Evolutionary conservation across 768 basidiomycete genomes (phyloP).

Genomic region (Collybiopsis confluens): DNA sequence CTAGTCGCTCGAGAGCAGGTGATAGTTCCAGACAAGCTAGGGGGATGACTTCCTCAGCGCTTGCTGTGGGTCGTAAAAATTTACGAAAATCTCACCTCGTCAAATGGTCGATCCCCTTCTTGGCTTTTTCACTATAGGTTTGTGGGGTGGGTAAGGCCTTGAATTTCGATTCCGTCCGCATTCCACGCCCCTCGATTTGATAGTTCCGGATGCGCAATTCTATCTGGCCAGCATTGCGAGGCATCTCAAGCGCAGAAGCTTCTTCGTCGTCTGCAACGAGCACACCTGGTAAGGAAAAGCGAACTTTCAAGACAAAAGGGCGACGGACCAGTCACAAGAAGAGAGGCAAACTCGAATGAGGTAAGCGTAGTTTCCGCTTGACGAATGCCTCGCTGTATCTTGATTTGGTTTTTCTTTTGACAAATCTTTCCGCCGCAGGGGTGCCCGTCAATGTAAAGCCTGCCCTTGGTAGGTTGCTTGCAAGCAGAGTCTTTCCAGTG

Average conservation of each 20-base stretch:
- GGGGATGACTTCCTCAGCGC: not conserved
- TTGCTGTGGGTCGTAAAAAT: no score
- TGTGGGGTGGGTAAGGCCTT: not conserved
- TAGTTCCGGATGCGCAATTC: not conserved
- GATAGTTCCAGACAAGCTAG: no score
- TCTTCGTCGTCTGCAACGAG: not conserved
- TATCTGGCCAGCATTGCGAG: not conserved
- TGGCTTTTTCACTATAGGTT: not conserved
- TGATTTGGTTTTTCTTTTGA: not conserved
- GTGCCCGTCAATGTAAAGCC: not conserved
- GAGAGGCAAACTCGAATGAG: not conserved
- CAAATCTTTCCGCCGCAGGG: not conserved
- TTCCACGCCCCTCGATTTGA: no score
- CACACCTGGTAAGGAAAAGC: not conserved
- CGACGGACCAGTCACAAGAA: not conserved
- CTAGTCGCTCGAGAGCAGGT: no score
- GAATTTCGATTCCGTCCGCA: no score
- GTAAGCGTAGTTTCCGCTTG: not conserved
- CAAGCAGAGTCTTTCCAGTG: not conserved
- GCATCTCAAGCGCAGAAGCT: not conserved
- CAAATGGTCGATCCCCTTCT: not conserved
- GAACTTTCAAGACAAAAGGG: not conserved
- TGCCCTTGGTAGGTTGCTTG: not conserved
- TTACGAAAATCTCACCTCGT: not conserved
- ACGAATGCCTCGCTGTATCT: not conserved